These are phyloP conservation scores for Microstroma glucosiphilum DNA, from an alignment of 1,284 basidiomycete genomes.

Conservation along the genomic window DNA sequence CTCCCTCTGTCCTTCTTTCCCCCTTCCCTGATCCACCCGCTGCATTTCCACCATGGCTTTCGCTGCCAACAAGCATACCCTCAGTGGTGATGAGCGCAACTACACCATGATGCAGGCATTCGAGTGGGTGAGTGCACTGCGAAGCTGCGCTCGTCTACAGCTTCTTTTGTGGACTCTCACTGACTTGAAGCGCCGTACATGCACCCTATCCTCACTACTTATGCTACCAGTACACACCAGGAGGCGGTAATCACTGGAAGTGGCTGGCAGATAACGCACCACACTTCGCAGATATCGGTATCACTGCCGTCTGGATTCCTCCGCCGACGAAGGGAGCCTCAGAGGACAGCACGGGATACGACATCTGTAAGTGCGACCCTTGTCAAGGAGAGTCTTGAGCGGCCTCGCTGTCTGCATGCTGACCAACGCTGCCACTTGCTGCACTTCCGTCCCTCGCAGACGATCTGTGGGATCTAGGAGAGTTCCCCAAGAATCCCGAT, in stretches of 20 bases:
- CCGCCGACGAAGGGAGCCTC: conserved; percentile 52
- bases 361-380: conserved; percentile 48
- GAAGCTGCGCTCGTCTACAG: background rate
- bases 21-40: too few species aligned
- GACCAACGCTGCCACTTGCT: background rate
- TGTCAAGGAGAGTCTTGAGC: background rate
- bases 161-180: background rate
- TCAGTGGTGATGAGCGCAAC: conserved; percentile 25
- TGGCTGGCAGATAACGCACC: conserved; percentile 69
- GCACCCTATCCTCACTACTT: background rate
- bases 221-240: conserved; percentile 52
- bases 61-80: conserved; percentile 2
- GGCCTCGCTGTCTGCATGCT: background rate
- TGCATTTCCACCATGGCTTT: background rate
- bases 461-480: conserved; percentile 61
- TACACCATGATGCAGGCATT: conserved; percentile 37
- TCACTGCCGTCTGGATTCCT: conserved; percentile 67
- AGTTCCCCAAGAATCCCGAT: conserved; percentile 66
- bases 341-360: conserved; percentile 53
- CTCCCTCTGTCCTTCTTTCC: too few species aligned
- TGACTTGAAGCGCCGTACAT: background rate
- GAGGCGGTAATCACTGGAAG: conserved; percentile 65
- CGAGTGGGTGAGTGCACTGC: conserved; percentile 19
- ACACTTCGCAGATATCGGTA: conserved; percentile 66
- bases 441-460: conserved; percentile 14